Evolutionary conservation across 805 yeast species (phyloP), one percentile per base, ranked within the genome.

Genomic region (Metschnikowia henanensis): DNA sequence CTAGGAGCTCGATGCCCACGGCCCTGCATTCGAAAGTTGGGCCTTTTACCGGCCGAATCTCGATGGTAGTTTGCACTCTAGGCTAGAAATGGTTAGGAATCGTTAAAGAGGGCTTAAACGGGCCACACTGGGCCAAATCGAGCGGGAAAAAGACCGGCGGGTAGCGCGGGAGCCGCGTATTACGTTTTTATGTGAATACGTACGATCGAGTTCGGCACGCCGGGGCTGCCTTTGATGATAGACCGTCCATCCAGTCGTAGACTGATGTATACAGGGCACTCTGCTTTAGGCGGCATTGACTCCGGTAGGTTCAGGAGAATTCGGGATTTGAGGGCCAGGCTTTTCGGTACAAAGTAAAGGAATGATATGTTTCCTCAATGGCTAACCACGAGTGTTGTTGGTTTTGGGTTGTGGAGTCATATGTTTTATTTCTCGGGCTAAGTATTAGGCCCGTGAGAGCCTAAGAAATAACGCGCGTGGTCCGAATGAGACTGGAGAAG

Each of bases 141-240:
- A 4, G 26, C 23, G 22, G 10, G 5, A 20, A 31, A 31, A 17
- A 20, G 16, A 17, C 12, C 13, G 21, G 34, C 4, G 15, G 6
- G 8, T 22, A 6, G 25, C 25, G 25, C 9, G 10, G 10, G 10
- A 22, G 25, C 25, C 25, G 9, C 25, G n/a, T n/a, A n/a, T n/a
- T n/a, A n/a, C 6, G 30, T 28, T 10, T 13, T 7, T 9, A 15
- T 5, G 13, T 8, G n/a, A 12, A 22, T 21, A 61, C 66, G 30
- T 58, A 60, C 67, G 22, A 70, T 56, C 35, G 75, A 80, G 39
- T 80, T 73, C 1, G 83, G 79, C 1, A 83, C 79, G 0, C 89
- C 89, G 0, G 88, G 87, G 60, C 85, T 80, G 3, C 89, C 89
- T 38, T 73, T 64, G 2, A 83, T 79, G 0, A 79, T 64, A n/a